Conservation (phyloP, 345 rosid genomes). For the Hibiscus trionum region DNA sequence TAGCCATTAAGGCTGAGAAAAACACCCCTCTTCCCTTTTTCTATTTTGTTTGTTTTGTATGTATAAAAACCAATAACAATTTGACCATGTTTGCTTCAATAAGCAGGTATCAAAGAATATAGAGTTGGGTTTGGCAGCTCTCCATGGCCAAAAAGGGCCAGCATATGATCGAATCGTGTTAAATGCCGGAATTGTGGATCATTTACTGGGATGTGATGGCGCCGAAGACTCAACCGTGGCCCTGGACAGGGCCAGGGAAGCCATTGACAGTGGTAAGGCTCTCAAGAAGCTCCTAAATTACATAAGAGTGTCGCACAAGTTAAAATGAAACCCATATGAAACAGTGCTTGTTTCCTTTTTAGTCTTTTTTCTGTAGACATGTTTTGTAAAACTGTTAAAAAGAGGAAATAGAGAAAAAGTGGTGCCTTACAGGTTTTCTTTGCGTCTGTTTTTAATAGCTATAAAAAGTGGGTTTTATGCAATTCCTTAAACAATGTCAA, state of each 20-base stretch:
- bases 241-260: conserved; percentile 80
- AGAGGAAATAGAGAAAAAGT: not conserved
- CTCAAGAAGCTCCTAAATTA: conserved; percentile 65
- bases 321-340: conserved; percentile 20
- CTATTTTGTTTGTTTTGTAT: not conserved
- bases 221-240: conserved; percentile 62
- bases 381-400: not conserved
- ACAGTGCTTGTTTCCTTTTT: not conserved
- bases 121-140: conserved; percentile 82
- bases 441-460: no score
- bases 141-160: conserved; percentile 69
- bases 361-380: not conserved
- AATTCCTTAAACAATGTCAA: no score
- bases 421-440: no score
- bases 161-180: conserved; percentile 84
- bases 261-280: conserved; percentile 88
- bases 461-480: no score
- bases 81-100: not conserved
- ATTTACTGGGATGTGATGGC: conserved; percentile 76
- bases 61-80: not conserved
- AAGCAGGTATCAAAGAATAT: conserved; percentile 69
- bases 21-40: not conserved
- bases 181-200: conserved; percentile 91
- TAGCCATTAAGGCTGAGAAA: not conserved
- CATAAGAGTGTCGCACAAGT: conserved; percentile 62